These are phyloP conservation scores for Mortierella sp. DNA, from an alignment of 371 early-diverging fungal genomes.

Conservation along the genomic window DNA sequence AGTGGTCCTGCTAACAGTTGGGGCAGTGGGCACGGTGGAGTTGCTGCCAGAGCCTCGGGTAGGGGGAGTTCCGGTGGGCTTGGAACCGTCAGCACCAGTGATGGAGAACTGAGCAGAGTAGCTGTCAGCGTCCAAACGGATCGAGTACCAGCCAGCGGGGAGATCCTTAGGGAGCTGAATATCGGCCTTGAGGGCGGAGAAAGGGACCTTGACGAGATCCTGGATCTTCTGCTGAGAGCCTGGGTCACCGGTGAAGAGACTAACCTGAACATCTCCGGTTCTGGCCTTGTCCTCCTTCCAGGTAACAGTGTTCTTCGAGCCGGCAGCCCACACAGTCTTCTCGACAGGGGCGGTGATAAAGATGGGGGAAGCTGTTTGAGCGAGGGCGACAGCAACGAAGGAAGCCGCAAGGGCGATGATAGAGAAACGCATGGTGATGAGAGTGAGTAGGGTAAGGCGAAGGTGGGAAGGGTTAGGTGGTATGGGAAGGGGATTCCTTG, in stretches of 20 bases:
- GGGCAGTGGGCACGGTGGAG: constrained; percentile 8
- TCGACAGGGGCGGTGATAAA: constrained; percentile 21
- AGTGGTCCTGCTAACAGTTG: background rate
- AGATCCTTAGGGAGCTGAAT: constrained; percentile 24
- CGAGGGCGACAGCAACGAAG: constrained; percentile 22
- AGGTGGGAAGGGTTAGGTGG: background rate
- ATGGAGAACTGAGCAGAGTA: constrained; percentile 25
- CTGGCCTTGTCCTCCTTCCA: constrained; percentile 24
- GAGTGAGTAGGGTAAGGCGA: background rate
- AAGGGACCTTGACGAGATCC: constrained; percentile 14
- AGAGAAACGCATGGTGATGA: constrained; percentile 41
- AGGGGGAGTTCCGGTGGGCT: constrained; percentile 28
- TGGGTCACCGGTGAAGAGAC: constrained; percentile 40
- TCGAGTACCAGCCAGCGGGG: constrained; percentile 32
- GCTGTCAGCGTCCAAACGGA: constrained; percentile 34
- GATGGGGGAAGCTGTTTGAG: constrained; percentile 28
- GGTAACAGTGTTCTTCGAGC: constrained; percentile 13
- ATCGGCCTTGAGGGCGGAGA: no score
- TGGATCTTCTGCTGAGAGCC: constrained; percentile 19
- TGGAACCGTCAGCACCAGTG: constrained; percentile 20
- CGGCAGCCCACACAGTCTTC: constrained; percentile 43
- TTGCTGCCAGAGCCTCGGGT: no score
- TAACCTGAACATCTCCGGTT: constrained; percentile 13
- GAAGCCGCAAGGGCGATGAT: constrained; percentile 24
- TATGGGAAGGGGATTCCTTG: no score